Evolutionary conservation across 106 monocot species (phyloP), one percentile per base, ranked within the genome.

Genomic region (Agapanthus africanus): DNA sequence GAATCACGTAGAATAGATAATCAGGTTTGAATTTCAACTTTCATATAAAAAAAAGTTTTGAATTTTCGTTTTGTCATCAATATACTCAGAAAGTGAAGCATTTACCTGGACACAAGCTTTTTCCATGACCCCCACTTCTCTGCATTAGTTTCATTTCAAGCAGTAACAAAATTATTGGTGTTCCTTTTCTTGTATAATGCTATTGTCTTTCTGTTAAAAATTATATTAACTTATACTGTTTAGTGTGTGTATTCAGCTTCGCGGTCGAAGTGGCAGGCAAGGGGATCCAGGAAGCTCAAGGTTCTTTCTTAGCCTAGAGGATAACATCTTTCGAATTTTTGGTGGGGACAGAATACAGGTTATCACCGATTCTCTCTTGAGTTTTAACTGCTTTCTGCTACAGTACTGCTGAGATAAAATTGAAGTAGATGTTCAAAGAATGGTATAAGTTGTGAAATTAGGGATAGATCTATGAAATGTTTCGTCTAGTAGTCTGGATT

Each of bases 331-430:
- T 66, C 77, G 95, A 16, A 91, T 97, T 22, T 97, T 97, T 77
- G 95, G 95, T 72, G 95, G 95, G 50, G 95, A 97, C 69, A 50
- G 95, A 40, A 89, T 97, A 78, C 91, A 97, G 95, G 95, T 97
- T 66, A 33, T 54, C 60, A 3, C 40, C 65, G 26, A 13, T 54
- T 38, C 51, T 69, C 52, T 64, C 4, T 39, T 38, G 18, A 61
- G 14, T 34, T 2, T 19, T 61, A 61, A 61, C 25, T 39, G 1
- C 25, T 23, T 23, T 23, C 23, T 60, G 60, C 7, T 60, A 15
- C 18, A 37, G 21, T 37, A 36, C 16, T 35, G 28, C 32, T 31
- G 14, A 30, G 59, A 31, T 59, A 30, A 1, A n/a, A 44, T 28
- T 69, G 7, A 25, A 27, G 30, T 8, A 30, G 18, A 14, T 9